Evolutionary conservation across 2,329 filamentous ascomycete genomes (phyloP), one percentile per base, ranked within the genome.

Genomic region (Botrytis squamosa): DNA sequence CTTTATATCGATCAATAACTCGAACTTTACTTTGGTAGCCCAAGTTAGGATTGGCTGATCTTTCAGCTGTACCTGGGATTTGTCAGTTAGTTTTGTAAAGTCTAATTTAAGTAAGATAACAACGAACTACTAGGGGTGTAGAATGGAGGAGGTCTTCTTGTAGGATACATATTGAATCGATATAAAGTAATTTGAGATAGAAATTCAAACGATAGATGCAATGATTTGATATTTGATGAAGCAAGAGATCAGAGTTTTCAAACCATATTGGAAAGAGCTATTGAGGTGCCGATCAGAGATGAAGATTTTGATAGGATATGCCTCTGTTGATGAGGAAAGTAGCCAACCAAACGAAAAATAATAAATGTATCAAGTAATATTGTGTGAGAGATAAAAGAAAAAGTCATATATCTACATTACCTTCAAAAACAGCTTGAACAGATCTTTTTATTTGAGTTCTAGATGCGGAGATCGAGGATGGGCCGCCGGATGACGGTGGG

Each of bases 1-100:
- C 96, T 79, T 96, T 94, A 84, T 98, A 99, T 78, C 93, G 92
- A 83, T 98, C 95, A 75, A 92, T 92, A 74, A 98, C 94, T 76
- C 93, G 91, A 76, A 96, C 93, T 83, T 97, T 97, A 81, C 89
- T 89, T 81, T 90, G 88, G 81, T 92, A 92, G 22, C 84, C 84
- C 20, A 86, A 80, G 55, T 83, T 78, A 8, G 76, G 82, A 62
- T 84, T 83, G 68, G 80, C 80, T 71, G 85, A 85, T 74, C 87
- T 84, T 79, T 89, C 88, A 71, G 83, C 82, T 49, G 86, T 84
- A 81, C 90, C 88, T 90, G 81, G 74, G 36, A 75, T 78, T 70
- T 57, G 40, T 33, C 38, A 38, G 55, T 73, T 73, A 62, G 66
- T 38, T 12, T 66, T 40, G 18, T 7, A 68, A 22, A 78, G 78